phyloP scores from a whole-genome alignment of 441 rosid species.

The Lagerstroemia fauriei region DNA sequence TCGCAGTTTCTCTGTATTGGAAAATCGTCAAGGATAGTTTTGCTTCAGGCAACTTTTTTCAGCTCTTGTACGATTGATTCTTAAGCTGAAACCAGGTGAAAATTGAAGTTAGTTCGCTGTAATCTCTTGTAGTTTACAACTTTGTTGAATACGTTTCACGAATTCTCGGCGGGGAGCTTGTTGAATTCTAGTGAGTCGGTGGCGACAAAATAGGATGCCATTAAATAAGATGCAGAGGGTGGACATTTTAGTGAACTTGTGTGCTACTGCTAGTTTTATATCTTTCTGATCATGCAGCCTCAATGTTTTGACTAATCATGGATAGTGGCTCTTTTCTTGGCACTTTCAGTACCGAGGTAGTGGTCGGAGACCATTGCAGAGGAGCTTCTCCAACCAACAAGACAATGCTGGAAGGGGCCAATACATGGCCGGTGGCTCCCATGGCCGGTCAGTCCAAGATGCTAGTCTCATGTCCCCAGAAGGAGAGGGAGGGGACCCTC shows the following conservation, averaged over 20 bases:
- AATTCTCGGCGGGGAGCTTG: not conserved
- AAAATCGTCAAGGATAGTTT: not conserved
- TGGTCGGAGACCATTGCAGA: slow-evolving; percentile 43
- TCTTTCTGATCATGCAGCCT: not conserved
- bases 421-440: slow-evolving; percentile 49
- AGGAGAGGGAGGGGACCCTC: slow-evolving; percentile 27
- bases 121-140: not conserved
- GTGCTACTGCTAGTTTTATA: not conserved
- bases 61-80: not conserved
- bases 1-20: not conserved
- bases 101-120: not conserved
- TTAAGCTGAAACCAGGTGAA: not conserved
- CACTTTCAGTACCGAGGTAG: slow-evolving; percentile 59
- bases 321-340: not conserved
- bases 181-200: not conserved
- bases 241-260: not conserved
- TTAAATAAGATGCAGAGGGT: not conserved
- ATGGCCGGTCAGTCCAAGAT: slow-evolving; percentile 46
- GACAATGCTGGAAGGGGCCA: slow-evolving; percentile 43
- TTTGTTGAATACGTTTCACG: not conserved
- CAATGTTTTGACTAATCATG: not conserved
- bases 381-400: slow-evolving; percentile 55
- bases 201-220: not conserved
- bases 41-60: not conserved
- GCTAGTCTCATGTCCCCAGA: slow-evolving; percentile 46